Evolutionary conservation across 1,284 basidiomycete genomes (phyloP), one percentile per base, ranked within the genome.

Genomic region (Hemileccinum hortonii): DNA sequence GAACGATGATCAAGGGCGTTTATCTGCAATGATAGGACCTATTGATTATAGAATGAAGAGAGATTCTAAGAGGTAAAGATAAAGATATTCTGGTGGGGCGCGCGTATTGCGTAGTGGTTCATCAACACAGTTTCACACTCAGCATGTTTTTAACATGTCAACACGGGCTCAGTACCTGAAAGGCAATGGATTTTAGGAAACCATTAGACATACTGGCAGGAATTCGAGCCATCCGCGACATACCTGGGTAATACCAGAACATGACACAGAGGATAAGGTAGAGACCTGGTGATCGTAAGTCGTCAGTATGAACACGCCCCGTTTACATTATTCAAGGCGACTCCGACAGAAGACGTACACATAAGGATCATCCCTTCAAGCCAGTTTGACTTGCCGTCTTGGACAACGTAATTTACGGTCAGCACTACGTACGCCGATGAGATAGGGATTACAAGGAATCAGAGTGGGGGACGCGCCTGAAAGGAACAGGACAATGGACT

Each of bases 371-470:
- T 77, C 8, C 87, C 87, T 66, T 88, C 84, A 0, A 88, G 71
- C 83, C 88, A 94, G 66, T 93, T 92, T 4, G 88, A 90, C 65
- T 87, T 87, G 30, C 92, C 92, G 63, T 94, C 91, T 57, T 82
- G 80, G 5, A 92, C 82, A 36, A 86, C 82, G 57, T 90, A 90
- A 58, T 87, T 89, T 72, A 94, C 87, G 2, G 88, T 84, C 53
- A 92, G 73, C 21, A 94, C 86, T 66, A 15, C 3, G 35, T n/a
- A 8, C 19, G 15, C 1, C 22, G 6, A n/a, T 55, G 24, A 32
- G 30, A 32, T 32, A 39, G 10, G 3, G 3, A 18, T 44, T 30
- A 18, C 12, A 16, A 22, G 3, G 10, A 3, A 19, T 3, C 4
- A 16, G 12, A 4, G 6, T n/a, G 22, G 36, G 14, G 22, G 35